Base-by-base conservation (phyloP, 768 basidiomycete species). In the Wakefieldia striispora region DNA sequence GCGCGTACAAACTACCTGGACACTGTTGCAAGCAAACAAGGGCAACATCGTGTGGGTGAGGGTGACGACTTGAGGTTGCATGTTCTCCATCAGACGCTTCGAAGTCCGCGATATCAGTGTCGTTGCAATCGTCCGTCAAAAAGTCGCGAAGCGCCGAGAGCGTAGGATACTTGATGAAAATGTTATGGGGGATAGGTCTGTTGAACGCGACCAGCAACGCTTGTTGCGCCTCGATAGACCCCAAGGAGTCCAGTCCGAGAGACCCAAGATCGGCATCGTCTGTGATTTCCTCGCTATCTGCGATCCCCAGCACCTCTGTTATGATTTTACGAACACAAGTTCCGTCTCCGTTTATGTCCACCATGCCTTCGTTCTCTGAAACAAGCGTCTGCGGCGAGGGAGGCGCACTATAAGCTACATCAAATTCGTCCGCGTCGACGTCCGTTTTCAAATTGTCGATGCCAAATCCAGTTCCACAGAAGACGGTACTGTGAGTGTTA, bases 221-320 rank as follows among this genome's bases (percentile, higher is more conserved):
- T 35, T 82, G 75, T 7, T 78, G 70, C 29, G 75, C 75, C 56
- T 88, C 86, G 48, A 87, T 83, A 1, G 80, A 78, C 19, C 78
- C 76, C 45, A 88, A 63, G 1, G 84, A 87, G 56, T 87, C 84
- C 19, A 87, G 64, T 3, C 86, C 84, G 13, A 86, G 69, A 0
- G 68, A 61, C 16, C 70, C 71, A 8, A 88, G 67, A 19, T 79
- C 73, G 0, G 65, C 59, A 16, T 76, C 74, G 24, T 79, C 79
- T 1, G 61, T 49, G 21, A 86, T 68, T 16, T 70, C 69, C 3
- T 64, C 56, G 17, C 59, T 45, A 11, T 66, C 59, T 1, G 42
- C 11, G 13, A 61, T 45, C n/a, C 69, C 68, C 1, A 85, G 71
- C n/a, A 79, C 73, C 2, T 65, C 58, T 0, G 79, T 74, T 10